Evolutionary conservation across 495 filamentous ascomycete genomes (phyloP).

Genomic region (Articulospora tetracladia): DNA sequence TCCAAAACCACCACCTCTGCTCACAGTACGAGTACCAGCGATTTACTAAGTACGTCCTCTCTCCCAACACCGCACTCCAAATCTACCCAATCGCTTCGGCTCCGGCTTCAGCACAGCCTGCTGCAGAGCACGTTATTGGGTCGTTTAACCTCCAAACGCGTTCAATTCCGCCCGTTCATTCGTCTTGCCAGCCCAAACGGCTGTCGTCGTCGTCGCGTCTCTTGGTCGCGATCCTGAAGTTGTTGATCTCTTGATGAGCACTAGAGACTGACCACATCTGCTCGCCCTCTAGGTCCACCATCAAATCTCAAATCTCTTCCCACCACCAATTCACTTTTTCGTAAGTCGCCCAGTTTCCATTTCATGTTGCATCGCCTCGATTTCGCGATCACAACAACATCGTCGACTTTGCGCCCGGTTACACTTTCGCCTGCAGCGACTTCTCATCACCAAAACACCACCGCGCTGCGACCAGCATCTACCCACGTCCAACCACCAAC

Average conservation of each 20-base stretch:
- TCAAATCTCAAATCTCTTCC: background rate
- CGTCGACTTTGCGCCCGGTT: conserved; percentile 20
- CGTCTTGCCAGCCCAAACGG: background rate
- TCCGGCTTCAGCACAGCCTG: background rate
- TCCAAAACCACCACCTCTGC: background rate
- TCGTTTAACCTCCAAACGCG: conserved; percentile 12
- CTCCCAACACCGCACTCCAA: background rate
- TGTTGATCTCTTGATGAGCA: conserved; percentile 14
- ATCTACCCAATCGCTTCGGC: conserved; percentile 1
- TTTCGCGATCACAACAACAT: conserved; percentile 19
- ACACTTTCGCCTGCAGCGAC: background rate
- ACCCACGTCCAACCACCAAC: conserved; percentile 1
- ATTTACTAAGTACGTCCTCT: background rate
- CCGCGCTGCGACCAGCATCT: conserved; percentile 1
- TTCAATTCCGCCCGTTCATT: conserved; percentile 13
- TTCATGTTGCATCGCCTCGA: conserved; percentile 2
- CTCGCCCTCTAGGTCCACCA: conserved; percentile 15
- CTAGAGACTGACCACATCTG: conserved; percentile 4
- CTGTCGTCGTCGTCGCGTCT: conserved; percentile 15
- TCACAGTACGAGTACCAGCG: background rate
- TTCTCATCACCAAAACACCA: background rate
- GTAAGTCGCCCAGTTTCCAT: conserved; percentile 14
- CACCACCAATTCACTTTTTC: conserved; percentile 2
- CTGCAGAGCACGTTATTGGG: conserved; percentile 13
- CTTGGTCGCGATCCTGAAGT: conserved; percentile 9